These are phyloP conservation scores for Clarireedia monteithiana DNA, from an alignment of 2,329 filamentous ascomycete species.

Conservation along the genomic window DNA sequence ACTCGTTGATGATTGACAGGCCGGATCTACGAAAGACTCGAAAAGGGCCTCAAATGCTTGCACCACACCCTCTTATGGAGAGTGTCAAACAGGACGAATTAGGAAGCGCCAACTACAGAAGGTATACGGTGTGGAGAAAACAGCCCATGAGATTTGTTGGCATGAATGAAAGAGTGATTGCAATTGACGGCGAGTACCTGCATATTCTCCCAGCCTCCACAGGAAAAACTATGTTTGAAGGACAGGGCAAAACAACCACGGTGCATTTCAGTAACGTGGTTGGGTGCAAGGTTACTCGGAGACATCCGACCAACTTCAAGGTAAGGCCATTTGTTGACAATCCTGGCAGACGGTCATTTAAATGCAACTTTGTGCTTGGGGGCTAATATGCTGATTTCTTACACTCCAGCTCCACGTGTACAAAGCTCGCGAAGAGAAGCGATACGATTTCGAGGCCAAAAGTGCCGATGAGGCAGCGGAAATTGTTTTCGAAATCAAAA, in stretches of 20 bases:
- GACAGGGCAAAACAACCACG: slow-evolving; percentile 64
- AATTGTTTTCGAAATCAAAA: slow-evolving; percentile 72
- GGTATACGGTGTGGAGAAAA: slow-evolving; percentile 74
- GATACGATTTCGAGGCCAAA: slow-evolving; percentile 80
- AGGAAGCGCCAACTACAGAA: slow-evolving; percentile 56
- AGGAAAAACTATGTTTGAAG: slow-evolving; percentile 56
- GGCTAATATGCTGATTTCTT: not conserved
- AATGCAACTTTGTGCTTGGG: too few species aligned
- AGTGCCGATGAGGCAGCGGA: slow-evolving; percentile 65
- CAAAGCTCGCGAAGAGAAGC: slow-evolving; percentile 66
- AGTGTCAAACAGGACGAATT: slow-evolving; percentile 52
- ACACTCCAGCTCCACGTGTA: slow-evolving; percentile 57
- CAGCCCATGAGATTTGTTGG: slow-evolving; percentile 75
- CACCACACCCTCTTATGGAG: slow-evolving; percentile 59
- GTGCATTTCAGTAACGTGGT: slow-evolving; percentile 78
- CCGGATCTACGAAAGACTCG: slow-evolving; percentile 39
- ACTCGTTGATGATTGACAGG: slow-evolving; percentile 42
- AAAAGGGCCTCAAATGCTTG: slow-evolving; percentile 46
- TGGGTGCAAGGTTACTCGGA: slow-evolving; percentile 71
- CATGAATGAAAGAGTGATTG: slow-evolving; percentile 66
- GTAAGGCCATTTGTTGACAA: slow-evolving; percentile 35
- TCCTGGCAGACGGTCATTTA: too few species aligned
- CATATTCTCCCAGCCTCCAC: slow-evolving; percentile 70
- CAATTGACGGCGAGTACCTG: slow-evolving; percentile 79
- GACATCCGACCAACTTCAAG: slow-evolving; percentile 75